phyloP scores from a whole-genome alignment of 257 asterid genomes.

The Petunia axillaris region DNA sequence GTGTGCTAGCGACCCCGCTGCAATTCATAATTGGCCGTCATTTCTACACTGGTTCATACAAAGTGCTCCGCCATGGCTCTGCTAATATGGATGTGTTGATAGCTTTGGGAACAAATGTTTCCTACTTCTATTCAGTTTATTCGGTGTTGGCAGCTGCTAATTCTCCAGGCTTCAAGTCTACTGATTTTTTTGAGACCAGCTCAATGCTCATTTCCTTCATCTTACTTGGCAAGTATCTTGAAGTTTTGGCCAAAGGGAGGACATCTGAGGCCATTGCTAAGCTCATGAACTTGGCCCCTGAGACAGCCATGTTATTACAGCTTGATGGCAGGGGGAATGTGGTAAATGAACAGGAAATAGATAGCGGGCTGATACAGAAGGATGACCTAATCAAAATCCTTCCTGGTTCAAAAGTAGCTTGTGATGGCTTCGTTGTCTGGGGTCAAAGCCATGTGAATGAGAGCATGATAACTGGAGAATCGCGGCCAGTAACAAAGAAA shows the following conservation, averaged over 20 bases:
- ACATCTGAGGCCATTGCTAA: constrained; percentile 56
- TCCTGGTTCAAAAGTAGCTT: constrained; percentile 78
- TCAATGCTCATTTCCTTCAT: constrained; percentile 53
- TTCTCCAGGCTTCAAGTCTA: constrained; percentile 40
- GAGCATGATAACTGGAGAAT: constrained; percentile 67
- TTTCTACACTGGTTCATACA: constrained; percentile 46
- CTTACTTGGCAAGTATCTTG: constrained; percentile 51
- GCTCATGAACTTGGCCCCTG: constrained; percentile 75
- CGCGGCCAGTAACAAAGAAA: constrained; percentile 62
- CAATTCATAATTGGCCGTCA: constrained; percentile 49
- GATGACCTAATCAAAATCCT: constrained; percentile 60
- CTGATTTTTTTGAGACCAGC: constrained; percentile 57
- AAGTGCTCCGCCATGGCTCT: constrained; percentile 46
- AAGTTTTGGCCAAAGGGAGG: constrained; percentile 49
- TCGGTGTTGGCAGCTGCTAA: constrained; percentile 50
- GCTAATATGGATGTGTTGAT: constrained; percentile 56
- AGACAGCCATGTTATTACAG: constrained; percentile 37
- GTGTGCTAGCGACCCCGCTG: constrained; percentile 47
- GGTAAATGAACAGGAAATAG: constrained; percentile 62
- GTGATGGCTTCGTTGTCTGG: constrained; percentile 75
- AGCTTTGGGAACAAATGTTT: constrained; percentile 53
- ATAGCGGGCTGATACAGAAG: constrained; percentile 65
- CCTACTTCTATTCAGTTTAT: constrained; percentile 52
- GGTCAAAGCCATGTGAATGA: constrained; percentile 54
- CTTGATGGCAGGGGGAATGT: constrained; percentile 47